Conservation (phyloP, 208 protist genomes). For the Crithidia brevicula region DNA sequence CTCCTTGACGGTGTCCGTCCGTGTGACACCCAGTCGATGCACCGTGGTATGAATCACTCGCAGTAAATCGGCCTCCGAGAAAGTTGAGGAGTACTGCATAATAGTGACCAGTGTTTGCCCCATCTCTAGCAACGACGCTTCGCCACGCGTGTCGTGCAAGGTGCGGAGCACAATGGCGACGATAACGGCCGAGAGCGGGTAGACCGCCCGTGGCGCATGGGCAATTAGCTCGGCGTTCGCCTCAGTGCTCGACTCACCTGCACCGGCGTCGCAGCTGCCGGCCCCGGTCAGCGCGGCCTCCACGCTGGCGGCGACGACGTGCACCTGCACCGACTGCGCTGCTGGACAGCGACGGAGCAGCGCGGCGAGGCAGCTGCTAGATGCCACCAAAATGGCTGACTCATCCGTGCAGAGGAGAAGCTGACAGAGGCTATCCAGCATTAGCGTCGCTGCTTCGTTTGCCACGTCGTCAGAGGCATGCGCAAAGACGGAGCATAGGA, state of each 20-base stretch:
- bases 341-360: constrained; percentile 54
- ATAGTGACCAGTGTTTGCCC: constrained; percentile 51
- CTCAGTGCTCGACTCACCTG: not conserved
- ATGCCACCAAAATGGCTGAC: constrained; percentile 50
- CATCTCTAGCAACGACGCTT: constrained; percentile 56
- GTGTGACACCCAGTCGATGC: constrained; percentile 39
- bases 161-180: constrained; percentile 49
- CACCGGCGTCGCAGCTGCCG: not conserved
- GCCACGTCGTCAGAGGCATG: constrained; percentile 28
- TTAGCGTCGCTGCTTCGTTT: constrained; percentile 21
- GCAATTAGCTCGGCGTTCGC: constrained; percentile 1
- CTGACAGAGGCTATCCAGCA: constrained; percentile 46
- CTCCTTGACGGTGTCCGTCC: constrained; percentile 50
- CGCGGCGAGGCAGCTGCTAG: constrained; percentile 49
- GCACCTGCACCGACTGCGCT: constrained; percentile 34
- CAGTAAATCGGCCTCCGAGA: constrained; percentile 41
- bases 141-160: constrained; percentile 29
- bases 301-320: constrained; percentile 16
- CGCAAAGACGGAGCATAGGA: constrained; percentile 27
- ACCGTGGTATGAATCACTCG: constrained; percentile 42
- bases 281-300: constrained; percentile 14
- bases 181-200: constrained; percentile 53
- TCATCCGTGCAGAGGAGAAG: constrained; percentile 62
- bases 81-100: constrained; percentile 37
- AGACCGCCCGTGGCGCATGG: constrained; percentile 19